These are phyloP conservation scores for Pseudonectria buxi DNA, from an alignment of 2,329 filamentous ascomycete genomes.

Conservation along the genomic window DNA sequence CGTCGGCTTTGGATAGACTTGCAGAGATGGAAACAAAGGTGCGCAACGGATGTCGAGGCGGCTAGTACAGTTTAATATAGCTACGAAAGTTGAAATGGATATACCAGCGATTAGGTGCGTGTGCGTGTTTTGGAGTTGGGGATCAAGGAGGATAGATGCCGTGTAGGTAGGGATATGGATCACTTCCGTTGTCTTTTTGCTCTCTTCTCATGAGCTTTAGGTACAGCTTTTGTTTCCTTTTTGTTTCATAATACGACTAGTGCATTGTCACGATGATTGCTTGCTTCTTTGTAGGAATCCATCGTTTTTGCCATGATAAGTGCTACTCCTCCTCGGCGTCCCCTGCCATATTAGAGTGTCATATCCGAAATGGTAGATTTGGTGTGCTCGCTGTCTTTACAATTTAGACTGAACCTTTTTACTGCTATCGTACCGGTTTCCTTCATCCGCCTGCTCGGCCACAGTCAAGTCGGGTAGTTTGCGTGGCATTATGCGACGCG, in stretches of 20 bases:
- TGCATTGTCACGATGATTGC: neutral
- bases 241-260: constrained; percentile 1
- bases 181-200: neutral
- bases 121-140: constrained; percentile 16
- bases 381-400: too few relatives aligned
- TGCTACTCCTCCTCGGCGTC: too few relatives aligned
- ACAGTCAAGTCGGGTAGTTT: constrained; percentile 64
- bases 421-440: constrained; percentile 61
- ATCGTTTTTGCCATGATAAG: too few relatives aligned
- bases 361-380: too few relatives aligned
- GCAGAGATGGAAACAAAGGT: neutral
- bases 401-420: constrained; percentile 30
- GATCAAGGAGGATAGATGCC: constrained; percentile 4
- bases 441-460: constrained; percentile 74
- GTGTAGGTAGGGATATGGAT: too few relatives aligned
- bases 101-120: constrained; percentile 2
- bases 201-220: neutral
- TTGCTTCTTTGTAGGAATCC: neutral
- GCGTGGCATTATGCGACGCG: constrained; percentile 72
- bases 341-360: too few relatives aligned
- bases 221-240: too few relatives aligned
- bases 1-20: too few relatives aligned
- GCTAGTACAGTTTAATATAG: neutral
- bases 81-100: constrained; percentile 6
- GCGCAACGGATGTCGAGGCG: neutral